A percentile compares a stretch with the other conserved stretches of the same genome.
These are phyloP conservation scores for Magnolia changhungtana DNA, from an alignment of 164 flowering plant species.

Conservation along the genomic window DNA sequence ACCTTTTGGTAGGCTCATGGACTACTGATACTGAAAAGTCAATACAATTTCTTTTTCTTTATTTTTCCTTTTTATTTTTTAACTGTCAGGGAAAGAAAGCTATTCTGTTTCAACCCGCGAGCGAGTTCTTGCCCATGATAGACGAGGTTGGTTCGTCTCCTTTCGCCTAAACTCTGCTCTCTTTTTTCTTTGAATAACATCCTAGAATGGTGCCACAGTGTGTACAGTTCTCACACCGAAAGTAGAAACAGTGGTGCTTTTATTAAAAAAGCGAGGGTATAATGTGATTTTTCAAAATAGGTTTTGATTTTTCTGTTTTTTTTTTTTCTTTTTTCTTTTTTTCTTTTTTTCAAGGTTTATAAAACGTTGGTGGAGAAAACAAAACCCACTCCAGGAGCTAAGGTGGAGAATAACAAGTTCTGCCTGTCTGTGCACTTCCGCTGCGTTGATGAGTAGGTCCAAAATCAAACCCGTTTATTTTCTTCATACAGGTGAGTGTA, in stretches of 20 bases:
- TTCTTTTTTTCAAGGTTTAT: constrained; percentile 44
- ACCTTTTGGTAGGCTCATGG: background rate
- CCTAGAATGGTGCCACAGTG: too few species aligned
- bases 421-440: constrained; percentile 90
- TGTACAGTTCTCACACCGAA: background rate
- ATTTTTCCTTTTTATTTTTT: background rate
- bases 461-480: background rate
- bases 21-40: background rate
- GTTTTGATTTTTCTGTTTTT: background rate
- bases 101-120: constrained; percentile 20
- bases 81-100: background rate
- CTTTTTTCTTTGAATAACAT: background rate
- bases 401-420: constrained; percentile 87
- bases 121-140: constrained; percentile 21
- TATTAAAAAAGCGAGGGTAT: too few species aligned
- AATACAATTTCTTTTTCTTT: background rate
- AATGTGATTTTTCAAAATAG: background rate
- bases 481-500: background rate
- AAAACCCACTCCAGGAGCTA: constrained; percentile 67
- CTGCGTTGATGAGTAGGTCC: constrained; percentile 88
- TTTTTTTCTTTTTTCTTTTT: background rate
- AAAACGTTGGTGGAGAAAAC: constrained; percentile 63
- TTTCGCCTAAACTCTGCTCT: background rate
- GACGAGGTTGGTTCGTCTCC: constrained; percentile 14
- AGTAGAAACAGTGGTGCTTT: background rate